A percentile compares a stretch with the other conserved stretches of the same genome.
Evolutionary conservation across 306 rosid species (phyloP).

Genomic region (Vigna angularis): DNA sequence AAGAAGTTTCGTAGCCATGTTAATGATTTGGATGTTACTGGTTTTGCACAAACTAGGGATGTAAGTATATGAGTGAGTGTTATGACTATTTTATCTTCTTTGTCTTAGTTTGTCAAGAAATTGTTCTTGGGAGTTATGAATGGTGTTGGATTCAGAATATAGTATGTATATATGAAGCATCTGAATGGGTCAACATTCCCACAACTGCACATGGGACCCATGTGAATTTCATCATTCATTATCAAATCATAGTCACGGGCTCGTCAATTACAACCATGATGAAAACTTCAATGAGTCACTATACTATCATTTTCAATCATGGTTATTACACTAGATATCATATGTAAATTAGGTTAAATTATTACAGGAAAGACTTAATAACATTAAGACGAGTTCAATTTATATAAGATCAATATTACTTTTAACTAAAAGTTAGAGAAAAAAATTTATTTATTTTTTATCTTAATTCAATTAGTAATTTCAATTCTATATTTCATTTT

Average conservation of each 20-base stretch:
- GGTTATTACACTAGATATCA: too few species aligned
- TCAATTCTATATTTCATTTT: too few species aligned
- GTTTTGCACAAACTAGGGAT: not conserved
- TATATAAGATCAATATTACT: too few species aligned
- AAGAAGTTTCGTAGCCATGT: not conserved
- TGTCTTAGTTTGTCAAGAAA: not conserved
- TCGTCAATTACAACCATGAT: not conserved
- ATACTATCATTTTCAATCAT: too few species aligned
- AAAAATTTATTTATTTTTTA: too few species aligned
- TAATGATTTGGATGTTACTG: not conserved
- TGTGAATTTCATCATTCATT: not conserved
- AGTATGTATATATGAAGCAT: too few species aligned
- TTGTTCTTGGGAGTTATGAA: not conserved
- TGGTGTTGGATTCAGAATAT: not conserved
- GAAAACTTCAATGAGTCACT: too few species aligned
- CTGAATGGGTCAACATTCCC: not conserved
- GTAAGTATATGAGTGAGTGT: conserved; percentile 9
- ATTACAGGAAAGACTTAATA: too few species aligned
- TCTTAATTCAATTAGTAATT: too few species aligned
- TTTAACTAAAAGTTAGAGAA: too few species aligned
- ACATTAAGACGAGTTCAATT: too few species aligned
- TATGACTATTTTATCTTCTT: not conserved
- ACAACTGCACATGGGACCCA: conserved; percentile 9
- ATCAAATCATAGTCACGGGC: not conserved
- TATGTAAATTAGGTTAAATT: too few species aligned